Evolutionary conservation across 805 yeast genomes (phyloP).

Genomic region (Hagleromyces aurorensis): DNA sequence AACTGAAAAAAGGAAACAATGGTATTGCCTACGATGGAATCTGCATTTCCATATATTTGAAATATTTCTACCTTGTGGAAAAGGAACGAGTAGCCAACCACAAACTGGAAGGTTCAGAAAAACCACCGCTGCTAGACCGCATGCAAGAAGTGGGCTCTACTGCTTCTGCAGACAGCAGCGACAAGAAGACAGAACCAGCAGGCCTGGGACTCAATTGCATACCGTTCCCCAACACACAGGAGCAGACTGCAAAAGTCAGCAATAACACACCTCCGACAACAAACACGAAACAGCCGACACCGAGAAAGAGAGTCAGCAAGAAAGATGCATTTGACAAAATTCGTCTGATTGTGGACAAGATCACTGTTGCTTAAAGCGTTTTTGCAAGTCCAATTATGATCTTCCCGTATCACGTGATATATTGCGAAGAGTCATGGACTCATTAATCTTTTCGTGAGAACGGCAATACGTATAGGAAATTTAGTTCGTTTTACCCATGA

Average conservation of each 20-base stretch:
- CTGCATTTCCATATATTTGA: conserved; percentile 27
- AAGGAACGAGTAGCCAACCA: too few relatives aligned
- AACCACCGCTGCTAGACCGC: too few relatives aligned
- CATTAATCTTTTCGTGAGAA: too few relatives aligned
- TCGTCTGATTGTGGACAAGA: conserved; percentile 20
- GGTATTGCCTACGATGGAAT: conserved; percentile 28
- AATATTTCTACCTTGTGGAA: conserved; percentile 23
- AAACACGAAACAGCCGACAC: conserved; percentile 9
- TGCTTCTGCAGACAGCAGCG: conserved; percentile 2
- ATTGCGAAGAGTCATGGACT: too few relatives aligned
- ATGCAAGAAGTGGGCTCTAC: too few relatives aligned
- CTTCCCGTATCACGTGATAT: too few relatives aligned
- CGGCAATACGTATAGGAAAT: too few relatives aligned
- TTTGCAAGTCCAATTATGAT: too few relatives aligned
- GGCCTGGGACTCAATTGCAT: neutral
- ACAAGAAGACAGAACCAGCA: conserved; percentile 1
- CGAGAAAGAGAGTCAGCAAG: conserved; percentile 28
- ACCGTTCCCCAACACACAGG: conserved; percentile 1
- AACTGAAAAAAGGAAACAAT: conserved; percentile 27
- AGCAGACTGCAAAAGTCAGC: conserved; percentile 1
- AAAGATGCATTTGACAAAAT: conserved; percentile 30
- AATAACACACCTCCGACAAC: conserved; percentile 3
- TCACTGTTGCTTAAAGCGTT: too few relatives aligned
- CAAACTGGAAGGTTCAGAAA: too few relatives aligned
- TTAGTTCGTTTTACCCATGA: neutral